Evolutionary conservation across 1,284 basidiomycete species (phyloP).

Genomic region (Tylopilus sp.): DNA sequence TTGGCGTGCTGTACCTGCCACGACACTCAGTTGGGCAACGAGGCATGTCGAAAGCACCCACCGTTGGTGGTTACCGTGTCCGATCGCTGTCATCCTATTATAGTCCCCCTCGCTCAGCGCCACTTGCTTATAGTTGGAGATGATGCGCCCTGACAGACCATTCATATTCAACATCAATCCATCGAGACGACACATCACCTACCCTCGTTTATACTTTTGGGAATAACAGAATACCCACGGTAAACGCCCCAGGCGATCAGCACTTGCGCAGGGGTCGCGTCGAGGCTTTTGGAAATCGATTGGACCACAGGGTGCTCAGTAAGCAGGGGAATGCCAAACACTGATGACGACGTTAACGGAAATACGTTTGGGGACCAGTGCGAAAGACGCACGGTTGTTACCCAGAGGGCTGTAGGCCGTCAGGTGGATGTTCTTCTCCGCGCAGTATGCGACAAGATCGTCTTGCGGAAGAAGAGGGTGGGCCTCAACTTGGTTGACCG

Average conservation of each 20-base stretch:
- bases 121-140: conserved; percentile 70
- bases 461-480: conserved; percentile 78
- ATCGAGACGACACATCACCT: conserved; percentile 1
- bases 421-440: conserved; percentile 71
- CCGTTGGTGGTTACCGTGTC: conserved; percentile 50
- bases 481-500: conserved; percentile 80
- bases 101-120: conserved; percentile 61
- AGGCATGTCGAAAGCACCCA: conserved; percentile 16
- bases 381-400: conserved; percentile 55
- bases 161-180: neutral
- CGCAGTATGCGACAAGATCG: conserved; percentile 65
- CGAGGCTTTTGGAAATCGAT: conserved; percentile 55
- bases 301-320: conserved; percentile 62
- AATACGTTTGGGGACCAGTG: neutral
- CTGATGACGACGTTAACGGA: conserved; percentile 31
- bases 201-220: conserved; percentile 62
- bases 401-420: conserved; percentile 87
- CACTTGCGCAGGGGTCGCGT: conserved; percentile 63
- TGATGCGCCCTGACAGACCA: conserved; percentile 43
- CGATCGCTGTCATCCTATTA: conserved; percentile 53
- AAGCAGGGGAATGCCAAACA: conserved; percentile 53
- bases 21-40: neutral
- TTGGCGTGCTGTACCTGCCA: conserved; percentile 61
- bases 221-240: conserved; percentile 67
- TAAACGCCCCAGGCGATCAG: conserved; percentile 67